Percentiles rank a stretch among this genome's conserved stretches.
phyloP scores from a whole-genome alignment of 2,329 filamentous ascomycete genomes.

The Colletotrichum agaves region DNA sequence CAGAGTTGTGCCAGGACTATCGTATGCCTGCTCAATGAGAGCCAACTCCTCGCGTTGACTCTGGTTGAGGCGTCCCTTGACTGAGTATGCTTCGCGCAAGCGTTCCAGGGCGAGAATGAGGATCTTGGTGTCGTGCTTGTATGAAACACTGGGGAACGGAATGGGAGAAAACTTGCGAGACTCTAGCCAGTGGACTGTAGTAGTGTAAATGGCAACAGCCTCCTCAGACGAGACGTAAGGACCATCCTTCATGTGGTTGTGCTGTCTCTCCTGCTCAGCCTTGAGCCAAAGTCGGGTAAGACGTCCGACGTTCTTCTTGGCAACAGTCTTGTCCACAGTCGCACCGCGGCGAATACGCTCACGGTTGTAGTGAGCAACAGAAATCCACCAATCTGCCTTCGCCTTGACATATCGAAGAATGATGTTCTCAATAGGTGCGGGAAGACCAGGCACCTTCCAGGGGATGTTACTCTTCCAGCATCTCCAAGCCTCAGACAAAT shows the following conservation, averaged over 20 bases:
- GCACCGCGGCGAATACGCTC: slow-evolving; percentile 96
- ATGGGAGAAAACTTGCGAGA: slow-evolving; percentile 98
- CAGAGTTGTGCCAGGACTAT: slow-evolving; percentile 94
- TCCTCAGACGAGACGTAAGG: slow-evolving; percentile 99
- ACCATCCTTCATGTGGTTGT: slow-evolving; percentile 99
- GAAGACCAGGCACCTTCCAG: slow-evolving; percentile 97
- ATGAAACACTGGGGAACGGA: slow-evolving; percentile 97
- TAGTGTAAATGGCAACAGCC: slow-evolving; percentile 98
- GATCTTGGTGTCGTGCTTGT: slow-evolving; percentile 99
- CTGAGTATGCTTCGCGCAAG: slow-evolving; percentile 93
- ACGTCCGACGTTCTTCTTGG: slow-evolving; percentile 98
- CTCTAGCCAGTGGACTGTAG: slow-evolving; percentile 98
- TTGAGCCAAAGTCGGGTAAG: slow-evolving; percentile 97
- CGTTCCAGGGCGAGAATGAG: slow-evolving; percentile 94
- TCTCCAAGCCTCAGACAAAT: slow-evolving; percentile 97
- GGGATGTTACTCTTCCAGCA: slow-evolving; percentile 99
- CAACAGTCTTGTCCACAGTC: slow-evolving; percentile 98
- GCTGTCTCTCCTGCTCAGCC: slow-evolving; percentile 96
- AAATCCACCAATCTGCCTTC: slow-evolving; percentile 99
- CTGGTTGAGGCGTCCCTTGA: slow-evolving; percentile 96
- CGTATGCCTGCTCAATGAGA: slow-evolving; percentile 97
- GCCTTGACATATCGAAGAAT: slow-evolving; percentile 98
- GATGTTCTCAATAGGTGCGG: slow-evolving; percentile 98
- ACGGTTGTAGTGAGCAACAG: slow-evolving; percentile 97
- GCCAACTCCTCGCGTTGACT: slow-evolving; percentile 97